A percentile compares a stretch with the other conserved stretches of the same genome.
Evolutionary conservation across 2,329 filamentous ascomycete genomes (phyloP).

Genomic region (Calycina herbarum): DNA sequence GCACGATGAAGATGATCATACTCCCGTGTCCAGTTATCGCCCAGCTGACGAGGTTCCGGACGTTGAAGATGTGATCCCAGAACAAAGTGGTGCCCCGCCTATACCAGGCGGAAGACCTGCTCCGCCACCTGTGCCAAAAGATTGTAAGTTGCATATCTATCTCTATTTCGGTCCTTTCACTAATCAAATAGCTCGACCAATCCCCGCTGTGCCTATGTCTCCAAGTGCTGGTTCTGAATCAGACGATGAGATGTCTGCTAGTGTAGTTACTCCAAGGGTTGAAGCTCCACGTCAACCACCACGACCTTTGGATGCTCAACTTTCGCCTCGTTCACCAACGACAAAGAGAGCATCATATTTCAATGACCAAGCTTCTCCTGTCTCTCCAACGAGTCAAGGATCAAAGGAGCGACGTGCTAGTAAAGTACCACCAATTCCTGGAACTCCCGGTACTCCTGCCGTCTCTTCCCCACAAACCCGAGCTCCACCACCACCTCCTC

Average conservation of each 20-base stretch:
- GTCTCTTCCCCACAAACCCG: slow-evolving; percentile 52
- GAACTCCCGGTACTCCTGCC: slow-evolving; percentile 48
- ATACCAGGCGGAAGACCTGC: slow-evolving; percentile 48
- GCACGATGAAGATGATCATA: slow-evolving; percentile 44
- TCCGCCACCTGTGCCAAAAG: slow-evolving; percentile 58
- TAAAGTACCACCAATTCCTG: slow-evolving; percentile 63
- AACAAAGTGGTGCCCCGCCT: slow-evolving; percentile 37
- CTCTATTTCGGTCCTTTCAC: neutral
- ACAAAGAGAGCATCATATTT: slow-evolving; percentile 39
- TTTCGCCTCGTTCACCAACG: slow-evolving; percentile 47
- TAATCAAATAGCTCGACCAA: slow-evolving; percentile 53
- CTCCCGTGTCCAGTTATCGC: slow-evolving; percentile 47
- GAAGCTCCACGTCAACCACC: slow-evolving; percentile 49
- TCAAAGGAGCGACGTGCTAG: slow-evolving; percentile 54
- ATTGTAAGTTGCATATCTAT: slow-evolving; percentile 53
- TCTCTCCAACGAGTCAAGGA: slow-evolving; percentile 41
- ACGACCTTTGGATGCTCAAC: slow-evolving; percentile 37
- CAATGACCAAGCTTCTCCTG: slow-evolving; percentile 40
- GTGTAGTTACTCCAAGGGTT: slow-evolving; percentile 41
- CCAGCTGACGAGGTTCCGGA: slow-evolving; percentile 52
- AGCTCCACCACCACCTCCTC: slow-evolving; percentile 68
- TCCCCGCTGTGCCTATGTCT: slow-evolving; percentile 57
- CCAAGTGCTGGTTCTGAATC: slow-evolving; percentile 80
- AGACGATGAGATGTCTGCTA: slow-evolving; percentile 77
- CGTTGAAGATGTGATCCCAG: slow-evolving; percentile 50